Percentiles rank a stretch among this genome's conserved stretches.
These are phyloP conservation scores for Blastobotrys illinoisensis DNA, from an alignment of 1,139 yeast genomes.

Conservation along the genomic window DNA sequence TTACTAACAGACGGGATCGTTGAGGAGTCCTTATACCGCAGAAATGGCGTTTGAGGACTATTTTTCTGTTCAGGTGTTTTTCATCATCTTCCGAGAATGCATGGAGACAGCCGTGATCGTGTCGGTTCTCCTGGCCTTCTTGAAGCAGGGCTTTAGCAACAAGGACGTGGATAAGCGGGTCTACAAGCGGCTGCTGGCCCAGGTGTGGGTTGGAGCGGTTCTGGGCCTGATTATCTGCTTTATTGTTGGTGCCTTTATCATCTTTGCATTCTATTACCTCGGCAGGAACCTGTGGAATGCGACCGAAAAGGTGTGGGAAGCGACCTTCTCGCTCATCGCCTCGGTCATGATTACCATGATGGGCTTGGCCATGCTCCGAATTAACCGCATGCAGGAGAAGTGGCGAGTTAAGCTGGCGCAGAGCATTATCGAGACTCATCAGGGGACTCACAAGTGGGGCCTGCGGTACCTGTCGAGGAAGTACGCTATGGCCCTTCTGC, in stretches of 20 bases:
- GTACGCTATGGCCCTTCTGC: conserved; percentile 73
- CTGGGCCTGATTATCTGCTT: conserved; percentile 71
- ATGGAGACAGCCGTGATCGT: conserved; percentile 83
- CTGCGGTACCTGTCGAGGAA: conserved; percentile 39
- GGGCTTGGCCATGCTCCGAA: conserved; percentile 82
- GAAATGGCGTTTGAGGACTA: conserved; percentile 44
- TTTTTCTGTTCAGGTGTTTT: conserved; percentile 74
- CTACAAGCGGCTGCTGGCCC: conserved; percentile 53
- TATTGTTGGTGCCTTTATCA: conserved; percentile 67
- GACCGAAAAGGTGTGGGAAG: conserved; percentile 91
- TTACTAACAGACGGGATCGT: neutral
- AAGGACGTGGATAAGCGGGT: conserved; percentile 38
- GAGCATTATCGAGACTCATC: conserved; percentile 41
- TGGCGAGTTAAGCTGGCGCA: conserved; percentile 71
- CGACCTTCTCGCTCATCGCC: conserved; percentile 74
- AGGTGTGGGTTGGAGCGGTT: conserved; percentile 82
- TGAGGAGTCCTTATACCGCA: neutral
- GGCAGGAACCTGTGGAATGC: conserved; percentile 78
- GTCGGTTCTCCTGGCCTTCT: conserved; percentile 76
- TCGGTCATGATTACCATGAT: conserved; percentile 76
- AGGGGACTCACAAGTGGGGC: conserved; percentile 17
- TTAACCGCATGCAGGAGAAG: conserved; percentile 80
- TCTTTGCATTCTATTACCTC: conserved; percentile 66
- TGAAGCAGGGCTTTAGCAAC: conserved; percentile 50
- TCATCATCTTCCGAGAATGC: conserved; percentile 81